Conservation (phyloP, 73 alveolate species). For the Tetrahymena borealis region DNA sequence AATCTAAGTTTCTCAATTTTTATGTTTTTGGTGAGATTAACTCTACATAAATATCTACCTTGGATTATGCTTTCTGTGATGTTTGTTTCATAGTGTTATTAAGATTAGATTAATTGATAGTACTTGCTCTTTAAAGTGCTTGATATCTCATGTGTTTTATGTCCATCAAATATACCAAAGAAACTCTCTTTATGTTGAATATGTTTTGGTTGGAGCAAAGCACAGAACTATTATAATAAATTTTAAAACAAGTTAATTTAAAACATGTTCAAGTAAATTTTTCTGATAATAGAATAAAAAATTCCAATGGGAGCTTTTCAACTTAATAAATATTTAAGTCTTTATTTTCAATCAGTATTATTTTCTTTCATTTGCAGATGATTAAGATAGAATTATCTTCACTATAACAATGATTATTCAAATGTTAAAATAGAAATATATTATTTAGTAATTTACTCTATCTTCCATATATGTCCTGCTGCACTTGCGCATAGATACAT, state of each 20-base stretch:
- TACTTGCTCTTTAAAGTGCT: neutral
- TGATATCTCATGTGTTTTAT: neutral
- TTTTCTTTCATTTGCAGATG: no score
- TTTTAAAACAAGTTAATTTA: no score
- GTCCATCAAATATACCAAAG: neutral
- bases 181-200: neutral
- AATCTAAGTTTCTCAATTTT: no score
- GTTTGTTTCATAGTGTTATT: neutral
- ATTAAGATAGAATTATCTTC: no score
- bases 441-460: constrained; percentile 1
- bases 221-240: neutral
- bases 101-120: neutral
- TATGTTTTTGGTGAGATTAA: no score
- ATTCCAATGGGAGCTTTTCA: no score
- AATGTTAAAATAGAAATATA: no score
- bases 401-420: no score
- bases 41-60: neutral
- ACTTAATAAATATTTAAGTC: no score
- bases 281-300: no score
- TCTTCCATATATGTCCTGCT: constrained; percentile 33
- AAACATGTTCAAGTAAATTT: no score
- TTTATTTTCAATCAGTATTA: neutral
- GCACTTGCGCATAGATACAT: constrained; percentile 8
- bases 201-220: neutral
- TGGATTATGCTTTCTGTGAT: neutral